Evolutionary conservation across 495 filamentous ascomycete genomes (phyloP), one percentile per base, ranked within the genome.

Genomic region (Baudoinia panamericana): DNA sequence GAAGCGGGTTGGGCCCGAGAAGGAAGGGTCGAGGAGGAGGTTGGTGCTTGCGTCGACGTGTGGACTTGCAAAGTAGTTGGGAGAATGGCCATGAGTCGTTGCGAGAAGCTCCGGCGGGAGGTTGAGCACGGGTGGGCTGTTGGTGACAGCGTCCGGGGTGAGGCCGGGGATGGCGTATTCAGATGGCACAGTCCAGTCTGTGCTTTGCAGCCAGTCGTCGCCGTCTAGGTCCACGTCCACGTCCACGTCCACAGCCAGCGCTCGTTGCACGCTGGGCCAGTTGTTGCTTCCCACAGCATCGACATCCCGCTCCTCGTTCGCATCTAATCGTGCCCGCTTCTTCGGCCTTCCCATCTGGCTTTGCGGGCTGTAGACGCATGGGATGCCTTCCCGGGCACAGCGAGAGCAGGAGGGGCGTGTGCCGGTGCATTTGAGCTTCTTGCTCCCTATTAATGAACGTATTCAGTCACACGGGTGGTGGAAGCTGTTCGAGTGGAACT

Each of bases 361-460:
- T 24, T 46, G 60, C 8, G 48, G 39, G 17, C 56, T 60, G 46
- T 61, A 63, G 13, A 56, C 39, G 30, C 60, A 63, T 36, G 34
- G 7, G n/a, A 63, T 48, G 4, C 29, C 29, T 30, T 63, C 58
- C 26, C 42, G 16, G 11, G 24, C 25, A 37, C 60, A 63, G 32
- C 60, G 45, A 15, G 36, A 25, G 33, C 60, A 63, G 11, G 30
- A 9, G 12, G 54, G 52, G 8, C 25, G 24, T 12, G 49, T 48
- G 29, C 60, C 54, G 3, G 51, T 52, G 41, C 60, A 63, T 43
- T 57, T 59, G 25, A 63, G 30, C 43, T 63, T 63, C 39, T 55
- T 40, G 10, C 45, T 50, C n/a, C n/a, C n/a, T n/a, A n/a, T n/a
- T n/a, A n/a, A n/a, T n/a, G n/a, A n/a, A n/a, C n/a, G n/a, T n/a